Base-by-base conservation (phyloP, 2,329 filamentous ascomycete genomes). In the Calonectria fujianensis region DNA sequence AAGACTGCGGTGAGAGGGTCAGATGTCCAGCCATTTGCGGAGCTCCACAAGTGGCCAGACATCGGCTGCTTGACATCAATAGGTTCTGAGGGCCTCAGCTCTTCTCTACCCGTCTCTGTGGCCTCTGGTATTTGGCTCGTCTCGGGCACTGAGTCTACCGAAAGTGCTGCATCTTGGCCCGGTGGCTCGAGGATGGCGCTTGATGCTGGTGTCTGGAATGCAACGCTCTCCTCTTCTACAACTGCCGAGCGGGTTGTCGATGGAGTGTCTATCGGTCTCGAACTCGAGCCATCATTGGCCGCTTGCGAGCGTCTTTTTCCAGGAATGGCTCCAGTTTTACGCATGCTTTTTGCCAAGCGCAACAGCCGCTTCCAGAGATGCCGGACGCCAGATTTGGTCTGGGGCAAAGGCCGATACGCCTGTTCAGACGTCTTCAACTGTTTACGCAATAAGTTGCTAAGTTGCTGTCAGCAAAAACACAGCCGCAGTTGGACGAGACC, bases 301-400 rank as follows among this genome's bases (percentile, higher is more conserved):
- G 1, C 11, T 13, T 0, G 31, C n/a, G 35, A 39, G n/a, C 7
- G 20, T 16, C 57, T 39, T 6, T 39, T 35, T 32, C 7, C 5
- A 10, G 57, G 35, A 41, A 41, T 6, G 14, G 35, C 29, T 27
- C 35, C 57, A 9, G 1, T 61, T n/a, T 39, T 37, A 2, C 57
- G 35, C 57, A 61, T 61, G 13, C 57, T 41, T n/a, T 9, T 16
- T 39, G 57, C 39, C 35, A 61, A 39, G 35, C 35, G 57, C 35
- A 61, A 10, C 2, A 61, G n/a, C 5, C n/a, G n/a, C 32, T 39
- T 61, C 11, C 20, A n/a, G 14, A 61, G 27, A 5, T 37, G n/a
- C 14, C 27, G 0, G 20, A 11, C 35, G 6, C 10, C 29, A 4
- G 32, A 24, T 9, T 29, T 14, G 13, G 14, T 41, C 9, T 11